Base-by-base conservation (phyloP, 345 rosid species). In the Odontarrhena argentea region DNA sequence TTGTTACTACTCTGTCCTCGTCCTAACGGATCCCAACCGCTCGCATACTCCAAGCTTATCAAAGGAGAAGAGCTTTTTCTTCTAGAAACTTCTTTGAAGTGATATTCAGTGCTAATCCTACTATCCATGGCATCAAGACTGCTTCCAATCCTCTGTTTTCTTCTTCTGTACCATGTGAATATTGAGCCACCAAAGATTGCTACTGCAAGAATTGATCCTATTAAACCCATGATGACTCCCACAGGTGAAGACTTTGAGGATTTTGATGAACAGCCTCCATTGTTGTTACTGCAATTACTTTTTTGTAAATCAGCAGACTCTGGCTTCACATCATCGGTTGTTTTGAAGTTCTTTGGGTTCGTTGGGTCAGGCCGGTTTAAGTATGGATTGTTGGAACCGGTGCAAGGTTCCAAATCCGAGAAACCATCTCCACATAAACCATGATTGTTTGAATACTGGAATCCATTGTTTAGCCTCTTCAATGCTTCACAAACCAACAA, bases 1-100 rank as follows among this genome's bases (percentile, higher is more conserved):
- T 64, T 83, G 69, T 54, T 68, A 44, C 70, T 75, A 51, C 10
- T 76, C 63, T 76, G 78, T 54, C 92, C 84, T 70, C 83, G 70
- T 5, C 82, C 95, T 70, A 94, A 72, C 0, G 97, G 97, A 57
- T 94, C 99, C 99, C 99, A 94, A 7, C 99, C 96, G 28, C 64
- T 86, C 18, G 96, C 84, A 75, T 91, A 91, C 81, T 94, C 99
- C 15, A 91, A 82, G 71, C 91, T 88, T 22, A 91, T 87, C 15
- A 88, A 85, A 4, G 96, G 87, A 14, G 96, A 88, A 47, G 85
- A 81, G 68, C 83, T 80, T 75, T 82, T 88, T 70, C 83, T 70
- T 73, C 64, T 63, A 1, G 70, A 62, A 56, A 73, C 74, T 64
- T 87, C 99, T 74, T 80, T 83, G 64, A 52, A 73, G 71, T 83